Evolutionary conservation across 805 yeast genomes (phyloP).

Genomic region (Candida verbasci): DNA sequence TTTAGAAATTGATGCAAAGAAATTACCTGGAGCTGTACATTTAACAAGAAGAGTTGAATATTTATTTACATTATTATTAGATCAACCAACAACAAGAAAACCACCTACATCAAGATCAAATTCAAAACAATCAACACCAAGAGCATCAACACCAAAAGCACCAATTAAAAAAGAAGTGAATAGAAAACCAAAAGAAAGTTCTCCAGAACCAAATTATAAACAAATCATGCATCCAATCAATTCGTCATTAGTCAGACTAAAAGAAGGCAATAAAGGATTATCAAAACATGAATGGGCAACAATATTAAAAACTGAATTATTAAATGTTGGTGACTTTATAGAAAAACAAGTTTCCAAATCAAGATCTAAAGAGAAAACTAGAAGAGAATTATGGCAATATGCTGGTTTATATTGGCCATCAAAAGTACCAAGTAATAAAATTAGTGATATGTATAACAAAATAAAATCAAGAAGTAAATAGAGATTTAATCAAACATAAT

Average conservation of each 20-base stretch:
- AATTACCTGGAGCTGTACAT: constrained; percentile 90
- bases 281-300: constrained; percentile 75
- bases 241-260: constrained; percentile 59
- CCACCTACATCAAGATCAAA: constrained; percentile 5
- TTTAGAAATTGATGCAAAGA: constrained; percentile 53
- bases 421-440: constrained; percentile 67
- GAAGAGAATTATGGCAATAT: constrained; percentile 87
- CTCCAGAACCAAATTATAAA: constrained; percentile 1
- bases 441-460: constrained; percentile 72
- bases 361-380: constrained; percentile 53
- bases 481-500: neutral
- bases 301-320: constrained; percentile 62
- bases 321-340: constrained; percentile 73
- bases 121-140: constrained; percentile 7
- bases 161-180: constrained; percentile 1
- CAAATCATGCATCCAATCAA: constrained; percentile 62
- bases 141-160: constrained; percentile 2
- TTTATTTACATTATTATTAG: constrained; percentile 65
- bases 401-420: constrained; percentile 87
- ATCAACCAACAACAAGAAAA: constrained; percentile 38
- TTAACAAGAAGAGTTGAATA: constrained; percentile 89
- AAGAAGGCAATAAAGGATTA: constrained; percentile 67
- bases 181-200: constrained; percentile 8
- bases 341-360: constrained; percentile 9
- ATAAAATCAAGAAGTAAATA: constrained; percentile 27